phyloP scores from a whole-genome alignment of 2,329 filamentous ascomycete genomes.

The Cytospora piceae region DNA sequence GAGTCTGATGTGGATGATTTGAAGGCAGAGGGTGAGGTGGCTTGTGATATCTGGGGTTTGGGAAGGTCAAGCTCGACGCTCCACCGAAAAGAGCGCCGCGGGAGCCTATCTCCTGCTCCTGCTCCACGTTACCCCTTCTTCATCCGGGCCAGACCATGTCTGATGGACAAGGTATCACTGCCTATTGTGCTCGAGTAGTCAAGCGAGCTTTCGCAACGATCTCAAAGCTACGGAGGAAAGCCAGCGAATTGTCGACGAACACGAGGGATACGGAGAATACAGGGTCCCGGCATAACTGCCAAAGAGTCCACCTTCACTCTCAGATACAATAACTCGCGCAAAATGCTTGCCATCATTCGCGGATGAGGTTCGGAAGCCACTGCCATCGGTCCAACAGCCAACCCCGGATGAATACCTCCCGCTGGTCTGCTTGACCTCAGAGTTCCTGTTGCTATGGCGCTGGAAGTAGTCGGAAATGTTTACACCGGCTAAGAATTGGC shows the following conservation, averaged over 20 bases:
- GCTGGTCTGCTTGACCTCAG: slow-evolving; percentile 47
- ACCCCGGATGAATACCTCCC: slow-evolving; percentile 44
- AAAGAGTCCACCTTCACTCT: slow-evolving; percentile 40
- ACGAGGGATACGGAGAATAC: background rate
- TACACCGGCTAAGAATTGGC: background rate
- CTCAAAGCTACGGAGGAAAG: slow-evolving; percentile 29
- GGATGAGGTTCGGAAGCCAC: slow-evolving; percentile 42
- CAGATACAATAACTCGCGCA: slow-evolving; percentile 45
- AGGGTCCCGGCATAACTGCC: background rate
- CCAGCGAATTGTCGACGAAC: slow-evolving; percentile 3
- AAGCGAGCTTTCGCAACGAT: slow-evolving; percentile 46
- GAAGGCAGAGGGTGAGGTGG: background rate
- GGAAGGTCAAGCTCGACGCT: no score
- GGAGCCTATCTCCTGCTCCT: no score
- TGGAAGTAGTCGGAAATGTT: slow-evolving; percentile 25
- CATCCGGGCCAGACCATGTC: slow-evolving; percentile 42
- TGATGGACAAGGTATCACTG: slow-evolving; percentile 40
- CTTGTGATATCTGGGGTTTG: background rate
- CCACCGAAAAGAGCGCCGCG: no score
- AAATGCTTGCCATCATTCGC: slow-evolving; percentile 40
- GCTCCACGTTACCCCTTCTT: no score
- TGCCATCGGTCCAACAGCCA: slow-evolving; percentile 47
- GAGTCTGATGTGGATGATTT: no score
- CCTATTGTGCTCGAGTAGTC: slow-evolving; percentile 36
- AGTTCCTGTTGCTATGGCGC: slow-evolving; percentile 41